Evolutionary conservation across 345 rosid genomes (phyloP), one percentile per base, ranked within the genome.

Genomic region (Gossypium bickii): DNA sequence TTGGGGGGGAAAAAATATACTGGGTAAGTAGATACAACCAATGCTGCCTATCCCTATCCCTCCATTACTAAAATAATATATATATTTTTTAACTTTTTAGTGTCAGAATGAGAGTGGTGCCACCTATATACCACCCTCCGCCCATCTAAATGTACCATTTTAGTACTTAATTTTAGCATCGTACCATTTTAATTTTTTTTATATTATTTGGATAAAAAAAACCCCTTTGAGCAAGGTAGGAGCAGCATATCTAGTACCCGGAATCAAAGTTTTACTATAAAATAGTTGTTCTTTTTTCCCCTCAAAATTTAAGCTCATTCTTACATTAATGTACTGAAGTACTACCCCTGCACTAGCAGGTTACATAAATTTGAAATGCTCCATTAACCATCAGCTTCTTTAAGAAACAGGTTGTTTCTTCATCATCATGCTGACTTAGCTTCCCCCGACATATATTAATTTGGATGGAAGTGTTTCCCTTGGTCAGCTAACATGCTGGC

Each of bases 401-500:
- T 47, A 62, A 51, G 71, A 71, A 74, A 66, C 71, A 59, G 66
- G 75, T 71, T 76, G 79, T 74, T 75, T 81, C 81, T 60, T 65
- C 12, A 60, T 55, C 45, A 65, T n/a, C 47, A 9, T 13, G 53
- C 74, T 44, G 73, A 52, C 13, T 51, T 59, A 49, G 73, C n/a
- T 67, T 70, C 61, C 27, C 12, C 38, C 13, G 0, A 22, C 52
- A 17, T 53, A 25, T n/a, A 9, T 9, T 12, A 18, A 12, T 71
- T 20, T 7, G 12, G 44, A 61, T 48, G 15, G 1, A 22, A 38
- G 17, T 18, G 12, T 57, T 59, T 59, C 64, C 10, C 12, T 55
- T 38, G 34, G 12, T 79, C 71, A 77, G 66, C 84, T 82, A 11
- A 80, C 76, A 34, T 12, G 81, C 29, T 85, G 88, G 69, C 83